These are phyloP conservation scores for Dendrostoma leiphaemia DNA, from an alignment of 2,329 filamentous ascomycete genomes.

Conservation along the genomic window DNA sequence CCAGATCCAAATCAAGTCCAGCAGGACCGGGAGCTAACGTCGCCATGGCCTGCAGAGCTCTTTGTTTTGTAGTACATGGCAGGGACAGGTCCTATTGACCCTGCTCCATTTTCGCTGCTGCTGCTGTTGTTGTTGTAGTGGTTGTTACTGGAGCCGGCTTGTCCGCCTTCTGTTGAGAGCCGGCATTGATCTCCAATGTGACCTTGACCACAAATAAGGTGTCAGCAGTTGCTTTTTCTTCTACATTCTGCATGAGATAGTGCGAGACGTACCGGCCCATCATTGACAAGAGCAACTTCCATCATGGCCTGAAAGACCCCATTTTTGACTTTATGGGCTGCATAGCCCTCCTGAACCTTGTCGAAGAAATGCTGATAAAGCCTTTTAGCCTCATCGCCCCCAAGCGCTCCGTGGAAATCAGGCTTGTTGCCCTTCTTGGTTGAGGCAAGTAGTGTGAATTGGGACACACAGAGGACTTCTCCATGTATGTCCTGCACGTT, in stretches of 20 bases:
- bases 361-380: constrained; percentile 83
- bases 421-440: constrained; percentile 97
- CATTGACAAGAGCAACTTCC: constrained; percentile 91
- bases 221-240: constrained; percentile 11
- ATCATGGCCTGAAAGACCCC: constrained; percentile 99
- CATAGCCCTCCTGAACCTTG: constrained; percentile 71
- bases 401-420: constrained; percentile 86
- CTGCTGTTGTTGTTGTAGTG: not conserved
- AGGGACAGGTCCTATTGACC: too few relatives aligned
- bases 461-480: constrained; percentile 95
- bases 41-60: not conserved
- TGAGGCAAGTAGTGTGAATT: constrained; percentile 89
- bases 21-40: not conserved
- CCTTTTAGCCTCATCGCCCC: constrained; percentile 71
- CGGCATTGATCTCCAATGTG: constrained; percentile 28
- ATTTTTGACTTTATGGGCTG: constrained; percentile 76
- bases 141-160: not conserved
- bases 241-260: not conserved
- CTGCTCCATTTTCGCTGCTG: not conserved
- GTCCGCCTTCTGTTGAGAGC: constrained; percentile 8
- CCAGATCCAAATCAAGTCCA: not conserved
- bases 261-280: constrained; percentile 61
- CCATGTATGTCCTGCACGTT: constrained; percentile 85
- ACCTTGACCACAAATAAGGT: constrained; percentile 27
- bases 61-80: not conserved